Evolutionary conservation across 345 rosid species (phyloP), one percentile per base, ranked within the genome.

Genomic region (Pugionium dolabratum): DNA sequence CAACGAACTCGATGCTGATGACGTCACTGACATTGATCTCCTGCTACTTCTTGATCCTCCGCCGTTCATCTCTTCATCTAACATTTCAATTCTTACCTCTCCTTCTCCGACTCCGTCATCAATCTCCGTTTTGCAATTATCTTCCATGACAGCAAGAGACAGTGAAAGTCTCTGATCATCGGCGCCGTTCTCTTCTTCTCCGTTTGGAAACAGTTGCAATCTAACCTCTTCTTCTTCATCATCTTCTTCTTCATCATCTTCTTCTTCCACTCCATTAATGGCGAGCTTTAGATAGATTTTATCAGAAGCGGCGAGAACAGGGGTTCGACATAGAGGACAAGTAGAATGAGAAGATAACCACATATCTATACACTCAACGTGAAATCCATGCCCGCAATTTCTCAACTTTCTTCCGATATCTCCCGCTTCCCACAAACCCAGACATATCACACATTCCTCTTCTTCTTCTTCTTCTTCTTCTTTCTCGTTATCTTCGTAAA

Each of bases 321-420:
- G 48, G 30, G 66, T 64, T 63, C 97, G 72, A 70, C 97, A 91
- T 32, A 81, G 74, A 50, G 97, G 97, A 51, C 97, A 91, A 41
- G 72, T 86, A 1, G 83, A 61, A 60, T 87, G 89, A 60, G 89
- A 86, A 26, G 74, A 71, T 59, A 91, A 61, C 98, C 98, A 91
- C 85, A 78, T 89, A 30, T 89, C 96, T 40, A 91, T 83, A 56
- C 96, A 91, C 60, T 85, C 89, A 25, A 85, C 81, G 39, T 89
- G 98, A 63, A 91, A 91, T 34, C 71, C 71, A 63, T 91, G 98
- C 11, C 86, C 86, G 34, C 98, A 91, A 1, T 60, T 83, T 9
- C 74, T 77, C 52, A 91, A 40, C 27, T 73, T 77, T 72, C 90
- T 77, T 8, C 96, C 89, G 4, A 72, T 66, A 4, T 89, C 98